Evolutionary conservation across 805 yeast genomes (phyloP).

Genomic region (Metschnikowia arizonensis): DNA sequence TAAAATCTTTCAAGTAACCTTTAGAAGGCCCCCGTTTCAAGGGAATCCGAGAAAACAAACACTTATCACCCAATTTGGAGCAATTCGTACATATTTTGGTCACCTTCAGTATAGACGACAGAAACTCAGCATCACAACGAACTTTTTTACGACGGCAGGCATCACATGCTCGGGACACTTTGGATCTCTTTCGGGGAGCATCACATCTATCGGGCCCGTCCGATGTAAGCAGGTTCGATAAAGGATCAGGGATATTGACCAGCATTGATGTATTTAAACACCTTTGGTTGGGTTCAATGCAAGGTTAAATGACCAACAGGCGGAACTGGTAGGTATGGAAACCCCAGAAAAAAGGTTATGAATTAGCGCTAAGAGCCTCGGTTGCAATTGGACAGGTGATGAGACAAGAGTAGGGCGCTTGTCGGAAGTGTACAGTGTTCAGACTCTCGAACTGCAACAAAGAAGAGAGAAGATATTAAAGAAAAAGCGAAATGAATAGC

Average conservation of each 20-base stretch:
- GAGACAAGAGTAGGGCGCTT: background rate
- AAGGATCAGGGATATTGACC: slow-evolving; percentile 8
- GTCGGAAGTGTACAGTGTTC: background rate
- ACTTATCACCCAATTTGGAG: slow-evolving; percentile 51
- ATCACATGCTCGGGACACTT: slow-evolving; percentile 79
- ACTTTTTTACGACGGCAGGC: slow-evolving; percentile 72
- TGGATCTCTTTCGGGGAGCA: slow-evolving; percentile 53
- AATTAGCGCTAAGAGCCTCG: background rate
- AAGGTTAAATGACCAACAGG: background rate
- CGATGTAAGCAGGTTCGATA: background rate
- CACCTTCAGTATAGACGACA: slow-evolving; percentile 42
- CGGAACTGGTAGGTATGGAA: background rate
- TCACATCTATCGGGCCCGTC: slow-evolving; percentile 8
- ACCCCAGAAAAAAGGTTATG: background rate
- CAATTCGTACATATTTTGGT: slow-evolving; percentile 60
- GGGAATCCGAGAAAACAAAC: slow-evolving; percentile 69
- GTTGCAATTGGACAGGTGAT: background rate
- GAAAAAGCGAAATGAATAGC: background rate
- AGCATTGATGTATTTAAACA: background rate
- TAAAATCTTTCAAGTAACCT: slow-evolving; percentile 53
- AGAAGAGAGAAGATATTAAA: background rate
- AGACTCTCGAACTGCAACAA: background rate
- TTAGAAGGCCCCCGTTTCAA: slow-evolving; percentile 77
- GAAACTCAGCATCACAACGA: slow-evolving; percentile 61
- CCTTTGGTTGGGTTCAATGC: background rate